Percentiles rank a stretch among this genome's conserved stretches.
These are phyloP conservation scores for Penicillium soppii DNA, from an alignment of 495 filamentous ascomycete species.

Conservation along the genomic window DNA sequence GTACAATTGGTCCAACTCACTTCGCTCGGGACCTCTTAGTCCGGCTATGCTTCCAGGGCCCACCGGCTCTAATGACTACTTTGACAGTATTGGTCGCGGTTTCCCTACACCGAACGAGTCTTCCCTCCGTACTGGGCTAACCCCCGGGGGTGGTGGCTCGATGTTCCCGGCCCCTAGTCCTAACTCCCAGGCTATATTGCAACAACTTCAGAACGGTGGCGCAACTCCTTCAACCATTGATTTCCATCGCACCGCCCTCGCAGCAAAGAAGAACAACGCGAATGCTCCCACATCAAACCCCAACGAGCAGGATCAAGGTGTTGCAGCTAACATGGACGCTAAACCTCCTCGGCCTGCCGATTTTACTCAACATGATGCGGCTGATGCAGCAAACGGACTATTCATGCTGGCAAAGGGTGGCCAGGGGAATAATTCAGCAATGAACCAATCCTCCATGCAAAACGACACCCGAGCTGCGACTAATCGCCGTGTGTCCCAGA, in stretches of 20 bases:
- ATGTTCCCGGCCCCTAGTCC: constrained; percentile 96
- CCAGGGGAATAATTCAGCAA: constrained; percentile 46
- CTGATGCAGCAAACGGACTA: constrained; percentile 92
- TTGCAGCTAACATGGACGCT: constrained; percentile 48
- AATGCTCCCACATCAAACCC: constrained; percentile 53
- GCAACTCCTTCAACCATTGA: constrained; percentile 89
- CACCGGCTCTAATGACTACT: constrained; percentile 74
- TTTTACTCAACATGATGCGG: constrained; percentile 83
- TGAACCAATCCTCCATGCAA: constrained; percentile 30
- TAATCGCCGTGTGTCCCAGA: constrained; percentile 32
- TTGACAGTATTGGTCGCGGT: constrained; percentile 75
- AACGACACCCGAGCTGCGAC: constrained; percentile 31
- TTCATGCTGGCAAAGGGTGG: constrained; percentile 80
- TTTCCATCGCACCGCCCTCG: constrained; percentile 91
- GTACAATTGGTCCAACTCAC: constrained; percentile 80
- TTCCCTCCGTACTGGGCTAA: constrained; percentile 85
- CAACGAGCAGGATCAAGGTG: constrained; percentile 46
- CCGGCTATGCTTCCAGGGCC: constrained; percentile 95
- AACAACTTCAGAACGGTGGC: constrained; percentile 73
- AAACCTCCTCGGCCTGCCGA: constrained; percentile 46
- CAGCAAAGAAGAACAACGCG: constrained; percentile 63
- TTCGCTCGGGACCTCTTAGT: constrained; percentile 90
- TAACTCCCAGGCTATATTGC: constrained; percentile 76
- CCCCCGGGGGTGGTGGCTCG: constrained; percentile 92
- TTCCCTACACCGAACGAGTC: constrained; percentile 99